These are phyloP conservation scores for Boletus tylopilopsis DNA, from an alignment of 768 basidiomycete genomes.

Conservation along the genomic window DNA sequence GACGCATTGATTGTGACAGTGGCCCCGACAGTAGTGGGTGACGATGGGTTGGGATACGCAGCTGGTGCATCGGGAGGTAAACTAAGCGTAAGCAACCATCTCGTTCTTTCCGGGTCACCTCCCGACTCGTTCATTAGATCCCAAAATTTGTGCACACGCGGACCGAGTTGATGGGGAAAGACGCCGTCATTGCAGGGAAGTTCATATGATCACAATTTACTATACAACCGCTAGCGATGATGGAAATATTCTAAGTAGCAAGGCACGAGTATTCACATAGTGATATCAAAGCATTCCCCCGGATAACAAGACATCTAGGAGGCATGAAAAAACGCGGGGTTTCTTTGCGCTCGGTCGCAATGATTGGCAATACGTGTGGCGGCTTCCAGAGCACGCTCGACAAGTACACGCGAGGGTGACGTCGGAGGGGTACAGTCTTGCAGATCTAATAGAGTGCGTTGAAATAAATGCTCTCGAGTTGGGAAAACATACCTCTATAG, in stretches of 20 bases:
- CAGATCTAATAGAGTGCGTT: conserved; percentile 40
- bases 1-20: conserved; percentile 82
- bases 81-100: conserved; percentile 14
- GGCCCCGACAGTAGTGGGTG: conserved; percentile 81
- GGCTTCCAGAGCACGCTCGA: conserved; percentile 55
- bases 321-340: conserved; percentile 40
- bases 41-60: conserved; percentile 59
- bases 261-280: neutral
- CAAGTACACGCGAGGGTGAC: conserved; percentile 47
- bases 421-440: conserved; percentile 45
- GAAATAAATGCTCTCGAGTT: neutral
- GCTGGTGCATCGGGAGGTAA: conserved; percentile 13
- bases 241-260: neutral
- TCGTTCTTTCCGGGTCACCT: neutral
- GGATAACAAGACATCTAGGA: conserved; percentile 6
- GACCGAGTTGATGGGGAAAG: conserved; percentile 31
- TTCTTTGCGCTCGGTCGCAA: conserved; percentile 59
- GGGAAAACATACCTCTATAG: conserved; percentile 46
- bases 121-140: conserved; percentile 9
- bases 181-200: conserved; percentile 29
- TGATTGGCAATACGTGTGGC: conserved; percentile 55
- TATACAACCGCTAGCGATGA: neutral
- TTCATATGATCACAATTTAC: too few species aligned
- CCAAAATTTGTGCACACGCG: conserved; percentile 28
- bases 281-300: neutral